Conservation (phyloP, 73 alveolate species). For the Halteria grandinella region DNA sequence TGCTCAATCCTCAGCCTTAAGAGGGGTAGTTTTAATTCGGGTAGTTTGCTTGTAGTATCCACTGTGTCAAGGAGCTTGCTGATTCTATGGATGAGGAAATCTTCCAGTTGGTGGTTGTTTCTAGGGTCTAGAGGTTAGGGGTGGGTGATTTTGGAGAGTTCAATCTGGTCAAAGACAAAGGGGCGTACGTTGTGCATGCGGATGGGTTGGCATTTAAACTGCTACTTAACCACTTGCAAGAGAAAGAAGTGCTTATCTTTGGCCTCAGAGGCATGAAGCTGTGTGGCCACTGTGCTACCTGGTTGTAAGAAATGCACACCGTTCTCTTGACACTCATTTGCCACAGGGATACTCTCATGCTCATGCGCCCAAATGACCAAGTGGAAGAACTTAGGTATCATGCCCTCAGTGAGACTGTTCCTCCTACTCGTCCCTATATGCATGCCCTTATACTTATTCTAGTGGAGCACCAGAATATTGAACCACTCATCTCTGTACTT, state of each 20-base stretch:
- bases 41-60: neutral
- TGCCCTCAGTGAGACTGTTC: constrained; percentile 82
- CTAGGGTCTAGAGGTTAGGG: constrained; percentile 64
- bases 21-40: constrained; percentile 68
- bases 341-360: constrained; percentile 89
- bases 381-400: constrained; percentile 87
- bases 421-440: constrained; percentile 79
- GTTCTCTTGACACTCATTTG: constrained; percentile 75
- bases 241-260: constrained; percentile 86
- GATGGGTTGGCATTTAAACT: constrained; percentile 78
- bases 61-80: constrained; percentile 68
- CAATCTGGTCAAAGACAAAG: constrained; percentile 79
- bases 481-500: constrained; percentile 84
- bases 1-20: constrained; percentile 81
- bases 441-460: constrained; percentile 93
- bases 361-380: constrained; percentile 98
- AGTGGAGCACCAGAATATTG: constrained; percentile 93
- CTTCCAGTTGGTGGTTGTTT: constrained; percentile 70
- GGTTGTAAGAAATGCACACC: constrained; percentile 94
- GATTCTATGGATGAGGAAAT: constrained; percentile 63
- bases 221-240: constrained; percentile 76
- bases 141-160: constrained; percentile 69
- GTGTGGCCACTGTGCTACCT: constrained; percentile 96
- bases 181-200: constrained; percentile 84
- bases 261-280: constrained; percentile 93